A percentile compares a stretch with the other conserved stretches of the same genome.
Conservation (phyloP, 2,329 filamentous ascomycete genomes). For the Fusarium longipes region DNA sequence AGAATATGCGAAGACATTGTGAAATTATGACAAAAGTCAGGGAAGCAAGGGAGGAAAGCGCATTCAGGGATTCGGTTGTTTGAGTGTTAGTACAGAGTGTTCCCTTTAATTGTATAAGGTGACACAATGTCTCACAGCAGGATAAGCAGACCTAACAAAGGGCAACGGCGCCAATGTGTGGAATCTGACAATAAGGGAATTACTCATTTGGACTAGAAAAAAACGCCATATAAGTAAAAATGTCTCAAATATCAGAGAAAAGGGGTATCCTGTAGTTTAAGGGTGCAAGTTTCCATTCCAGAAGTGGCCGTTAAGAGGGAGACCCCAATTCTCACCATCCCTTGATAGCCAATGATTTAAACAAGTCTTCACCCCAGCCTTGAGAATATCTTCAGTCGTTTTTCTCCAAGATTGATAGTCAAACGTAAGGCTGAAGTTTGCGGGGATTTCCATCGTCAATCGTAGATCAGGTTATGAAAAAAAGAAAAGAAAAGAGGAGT, state of each 20-base stretch:
- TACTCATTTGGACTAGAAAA: not conserved
- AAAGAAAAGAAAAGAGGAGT: no score
- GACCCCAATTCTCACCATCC: not conserved
- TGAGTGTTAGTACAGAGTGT: not conserved
- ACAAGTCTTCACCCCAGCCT: not conserved
- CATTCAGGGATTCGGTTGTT: not conserved
- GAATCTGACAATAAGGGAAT: not conserved
- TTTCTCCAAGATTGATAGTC: not conserved
- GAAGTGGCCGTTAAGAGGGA: not conserved
- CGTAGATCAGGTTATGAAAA: no score
- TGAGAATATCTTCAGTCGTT: not conserved
- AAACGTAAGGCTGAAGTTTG: not conserved
- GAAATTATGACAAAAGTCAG: not conserved
- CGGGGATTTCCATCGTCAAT: not conserved
- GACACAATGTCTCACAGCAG: conserved; percentile 8
- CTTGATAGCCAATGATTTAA: not conserved
- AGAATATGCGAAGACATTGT: not conserved
- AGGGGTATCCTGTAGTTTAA: not conserved
- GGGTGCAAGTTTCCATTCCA: not conserved
- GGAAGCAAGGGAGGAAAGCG: conserved; percentile 1
- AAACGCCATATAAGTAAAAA: not conserved
- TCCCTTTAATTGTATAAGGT: conserved; percentile 6
- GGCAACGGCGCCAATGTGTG: not conserved
- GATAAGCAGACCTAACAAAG: not conserved
- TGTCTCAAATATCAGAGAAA: not conserved